Conservation (phyloP, 352 stramenopile species). For the Globisporangium heterothallicum region DNA sequence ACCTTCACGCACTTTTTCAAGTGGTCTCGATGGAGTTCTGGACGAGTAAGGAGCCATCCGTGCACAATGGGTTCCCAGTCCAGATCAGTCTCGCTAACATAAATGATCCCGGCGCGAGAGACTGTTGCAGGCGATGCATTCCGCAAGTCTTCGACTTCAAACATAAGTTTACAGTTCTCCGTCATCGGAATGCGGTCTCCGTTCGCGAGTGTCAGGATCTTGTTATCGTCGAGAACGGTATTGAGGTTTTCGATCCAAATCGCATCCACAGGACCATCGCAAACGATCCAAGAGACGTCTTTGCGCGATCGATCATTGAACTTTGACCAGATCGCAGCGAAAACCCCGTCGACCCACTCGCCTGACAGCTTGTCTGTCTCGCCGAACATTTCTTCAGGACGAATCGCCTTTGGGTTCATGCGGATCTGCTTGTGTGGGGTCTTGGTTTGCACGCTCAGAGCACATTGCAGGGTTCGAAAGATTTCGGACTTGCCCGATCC, state of each 20-base stretch:
- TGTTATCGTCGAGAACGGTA: constrained; percentile 94
- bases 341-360: constrained; percentile 73
- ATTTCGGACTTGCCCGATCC: constrained; percentile 78
- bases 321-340: constrained; percentile 83
- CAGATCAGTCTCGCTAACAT: constrained; percentile 80
- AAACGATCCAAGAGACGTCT: constrained; percentile 89
- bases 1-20: constrained; percentile 39
- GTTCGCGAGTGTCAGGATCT: constrained; percentile 90
- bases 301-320: constrained; percentile 82
- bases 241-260: constrained; percentile 96
- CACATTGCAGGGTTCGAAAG: constrained; percentile 58
- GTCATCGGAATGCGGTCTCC: constrained; percentile 91
- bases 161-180: constrained; percentile 87
- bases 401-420: constrained; percentile 82
- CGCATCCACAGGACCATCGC: constrained; percentile 90
- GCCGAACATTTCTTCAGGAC: constrained; percentile 76
- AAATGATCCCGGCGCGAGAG: constrained; percentile 88
- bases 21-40: constrained; percentile 40
- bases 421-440: constrained; percentile 70
- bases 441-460: constrained; percentile 49
- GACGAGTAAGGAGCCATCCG: constrained; percentile 47
- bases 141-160: constrained; percentile 91
- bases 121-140: constrained; percentile 91
- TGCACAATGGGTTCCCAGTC: constrained; percentile 71
- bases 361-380: constrained; percentile 73